Conservation (phyloP, 2,329 filamentous ascomycete genomes). For the Microdochium trichocladiopsis region DNA sequence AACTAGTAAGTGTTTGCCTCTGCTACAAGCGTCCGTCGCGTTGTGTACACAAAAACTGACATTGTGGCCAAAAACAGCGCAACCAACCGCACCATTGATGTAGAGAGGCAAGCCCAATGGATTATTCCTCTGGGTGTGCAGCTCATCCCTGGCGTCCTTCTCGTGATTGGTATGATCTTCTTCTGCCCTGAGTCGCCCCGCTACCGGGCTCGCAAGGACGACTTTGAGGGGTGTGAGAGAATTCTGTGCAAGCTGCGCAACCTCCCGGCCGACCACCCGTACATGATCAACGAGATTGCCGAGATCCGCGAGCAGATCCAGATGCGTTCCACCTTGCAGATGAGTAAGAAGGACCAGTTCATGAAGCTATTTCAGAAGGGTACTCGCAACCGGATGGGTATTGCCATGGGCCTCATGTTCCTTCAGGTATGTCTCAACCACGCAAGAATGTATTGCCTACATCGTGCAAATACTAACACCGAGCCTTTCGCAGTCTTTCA, state of each 20-base stretch:
- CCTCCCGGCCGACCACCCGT: conserved; percentile 41
- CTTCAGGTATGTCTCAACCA: conserved; percentile 43
- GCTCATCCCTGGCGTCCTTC: conserved; percentile 27
- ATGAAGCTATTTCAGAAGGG: conserved; percentile 27
- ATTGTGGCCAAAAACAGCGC: not conserved
- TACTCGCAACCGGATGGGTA: conserved; percentile 34
- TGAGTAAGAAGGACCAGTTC: conserved; percentile 19
- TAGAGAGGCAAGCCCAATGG: conserved; percentile 28
- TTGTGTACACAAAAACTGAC: not conserved
- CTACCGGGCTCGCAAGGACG: conserved; percentile 24
- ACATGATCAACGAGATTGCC: conserved; percentile 44
- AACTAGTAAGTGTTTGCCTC: conserved; percentile 8
- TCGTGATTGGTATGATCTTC: conserved; percentile 24
- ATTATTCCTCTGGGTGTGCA: conserved; percentile 35
- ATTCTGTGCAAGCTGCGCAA: conserved; percentile 38
- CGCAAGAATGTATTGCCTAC: conserved; percentile 36
- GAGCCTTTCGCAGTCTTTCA: conserved; percentile 23
- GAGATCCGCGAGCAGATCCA: conserved; percentile 53
- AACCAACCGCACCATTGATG: conserved; percentile 9
- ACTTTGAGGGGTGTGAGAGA: conserved; percentile 28
- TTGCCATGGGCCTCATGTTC: conserved; percentile 47
- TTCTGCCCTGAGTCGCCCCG: conserved; percentile 26
- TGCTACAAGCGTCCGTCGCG: not conserved
- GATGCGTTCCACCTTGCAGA: conserved; percentile 13
- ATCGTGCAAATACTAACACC: conserved; percentile 35